phyloP scores from a whole-genome alignment of 106 monocot genomes.

The Phalaenopsis aphrodite region DNA sequence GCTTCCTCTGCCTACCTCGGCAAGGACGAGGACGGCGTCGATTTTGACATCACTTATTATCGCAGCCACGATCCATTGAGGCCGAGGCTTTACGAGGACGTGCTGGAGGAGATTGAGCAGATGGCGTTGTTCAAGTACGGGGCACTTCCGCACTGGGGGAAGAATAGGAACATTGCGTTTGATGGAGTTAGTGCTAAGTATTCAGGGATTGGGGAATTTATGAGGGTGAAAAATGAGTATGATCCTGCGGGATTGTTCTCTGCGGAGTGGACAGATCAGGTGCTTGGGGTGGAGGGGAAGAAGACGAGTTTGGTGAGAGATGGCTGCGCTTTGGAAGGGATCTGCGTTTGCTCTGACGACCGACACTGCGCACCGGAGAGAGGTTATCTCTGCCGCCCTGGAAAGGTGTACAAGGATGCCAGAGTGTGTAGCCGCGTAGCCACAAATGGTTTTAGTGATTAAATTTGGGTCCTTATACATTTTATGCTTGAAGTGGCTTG shows the following conservation, averaged over 20 bases:
- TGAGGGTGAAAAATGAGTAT: slow-evolving; percentile 34
- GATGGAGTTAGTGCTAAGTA: slow-evolving; percentile 40
- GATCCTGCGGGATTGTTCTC: slow-evolving; percentile 58
- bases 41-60: slow-evolving; percentile 64
- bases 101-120: slow-evolving; percentile 78
- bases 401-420: slow-evolving; percentile 16
- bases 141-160: slow-evolving; percentile 73
- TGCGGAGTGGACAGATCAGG: slow-evolving; percentile 62
- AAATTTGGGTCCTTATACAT: no score
- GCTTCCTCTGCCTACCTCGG: slow-evolving; percentile 46
- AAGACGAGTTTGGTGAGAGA: slow-evolving; percentile 19
- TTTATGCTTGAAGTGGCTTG: no score
- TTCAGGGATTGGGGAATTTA: slow-evolving; percentile 13
- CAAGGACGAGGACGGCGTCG: slow-evolving; percentile 25
- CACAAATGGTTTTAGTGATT: background rate
- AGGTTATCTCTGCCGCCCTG: slow-evolving; percentile 15
- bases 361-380: slow-evolving; percentile 8
- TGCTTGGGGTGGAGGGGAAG: slow-evolving; percentile 46
- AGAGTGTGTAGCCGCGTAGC: slow-evolving; percentile 4
- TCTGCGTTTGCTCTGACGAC: slow-evolving; percentile 16
- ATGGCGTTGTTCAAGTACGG: slow-evolving; percentile 70
- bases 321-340: slow-evolving; percentile 49
- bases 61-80: slow-evolving; percentile 31
- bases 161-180: slow-evolving; percentile 59
- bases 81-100: slow-evolving; percentile 43